phyloP scores from a whole-genome alignment of 108 stramenopile species.

The Aurantiochytrium sp. region DNA sequence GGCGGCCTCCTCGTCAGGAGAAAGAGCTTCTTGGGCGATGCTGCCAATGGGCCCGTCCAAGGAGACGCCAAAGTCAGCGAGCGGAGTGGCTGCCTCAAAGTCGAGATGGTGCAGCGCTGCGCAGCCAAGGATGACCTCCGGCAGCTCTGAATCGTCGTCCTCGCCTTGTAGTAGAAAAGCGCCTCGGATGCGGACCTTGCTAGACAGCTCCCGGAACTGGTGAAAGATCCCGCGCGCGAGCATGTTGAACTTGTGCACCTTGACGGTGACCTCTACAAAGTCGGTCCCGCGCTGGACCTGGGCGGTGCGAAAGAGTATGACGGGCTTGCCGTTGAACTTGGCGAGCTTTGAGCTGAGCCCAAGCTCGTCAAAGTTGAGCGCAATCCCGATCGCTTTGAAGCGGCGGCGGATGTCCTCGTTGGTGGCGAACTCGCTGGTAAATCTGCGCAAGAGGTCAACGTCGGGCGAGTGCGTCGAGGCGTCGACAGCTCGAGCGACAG shows the following conservation, averaged over 20 bases:
- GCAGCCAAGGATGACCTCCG: not conserved
- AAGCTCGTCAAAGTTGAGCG: constrained; percentile 25
- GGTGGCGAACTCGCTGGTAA: not conserved
- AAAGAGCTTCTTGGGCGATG: no score
- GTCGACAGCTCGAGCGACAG: not conserved
- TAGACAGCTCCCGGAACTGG: not conserved
- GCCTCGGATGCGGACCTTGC: not conserved
- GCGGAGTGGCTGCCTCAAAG: not conserved
- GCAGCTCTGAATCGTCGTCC: not conserved
- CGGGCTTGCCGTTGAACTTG: not conserved
- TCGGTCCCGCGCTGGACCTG: not conserved
- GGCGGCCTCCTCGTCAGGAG: no score
- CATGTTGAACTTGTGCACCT: not conserved
- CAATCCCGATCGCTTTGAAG: not conserved
- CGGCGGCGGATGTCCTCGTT: not conserved
- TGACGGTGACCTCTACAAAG: not conserved
- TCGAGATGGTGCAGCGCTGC: not conserved
- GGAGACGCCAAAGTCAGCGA: not conserved
- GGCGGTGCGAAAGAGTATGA: not conserved
- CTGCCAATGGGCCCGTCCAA: no score
- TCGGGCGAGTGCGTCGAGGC: not conserved
- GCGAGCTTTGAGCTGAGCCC: not conserved
- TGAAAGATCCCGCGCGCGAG: not conserved
- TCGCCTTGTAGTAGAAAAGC: not conserved
- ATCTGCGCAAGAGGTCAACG: not conserved